Evolutionary conservation across 768 basidiomycete genomes (phyloP).

Genomic region (Russula earlei): DNA sequence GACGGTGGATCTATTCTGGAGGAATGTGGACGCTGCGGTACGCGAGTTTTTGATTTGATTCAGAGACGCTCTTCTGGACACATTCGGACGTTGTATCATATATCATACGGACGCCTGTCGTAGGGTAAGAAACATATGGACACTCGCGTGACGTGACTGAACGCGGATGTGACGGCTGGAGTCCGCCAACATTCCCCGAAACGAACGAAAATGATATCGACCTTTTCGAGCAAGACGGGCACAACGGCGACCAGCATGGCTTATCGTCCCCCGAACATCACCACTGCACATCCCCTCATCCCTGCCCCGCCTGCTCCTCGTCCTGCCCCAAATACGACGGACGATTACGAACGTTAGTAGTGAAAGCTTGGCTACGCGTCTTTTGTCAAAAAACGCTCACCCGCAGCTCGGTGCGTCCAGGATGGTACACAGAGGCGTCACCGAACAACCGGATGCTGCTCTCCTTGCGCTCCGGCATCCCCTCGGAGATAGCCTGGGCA

Average conservation of each 20-base stretch:
- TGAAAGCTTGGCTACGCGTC: background rate
- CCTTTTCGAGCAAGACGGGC: constrained; percentile 20
- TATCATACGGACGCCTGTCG: too few species aligned
- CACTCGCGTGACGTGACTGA: background rate
- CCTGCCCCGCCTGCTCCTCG: background rate
- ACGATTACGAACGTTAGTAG: constrained; percentile 66
- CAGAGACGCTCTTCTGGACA: background rate
- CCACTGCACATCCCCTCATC: constrained; percentile 1
- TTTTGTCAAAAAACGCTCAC: constrained; percentile 1
- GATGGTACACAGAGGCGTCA: constrained; percentile 78
- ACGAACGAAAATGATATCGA: constrained; percentile 16
- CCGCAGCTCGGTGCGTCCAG: constrained; percentile 29
- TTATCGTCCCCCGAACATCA: constrained; percentile 16
- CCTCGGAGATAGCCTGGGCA: constrained; percentile 80
- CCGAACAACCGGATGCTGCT: constrained; percentile 87
- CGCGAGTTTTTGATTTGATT: constrained; percentile 46
- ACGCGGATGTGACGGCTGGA: too few species aligned
- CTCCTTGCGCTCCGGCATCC: constrained; percentile 74
- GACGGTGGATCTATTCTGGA: constrained; percentile 59
- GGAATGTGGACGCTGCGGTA: constrained; percentile 42
- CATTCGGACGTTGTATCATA: background rate
- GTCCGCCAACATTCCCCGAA: too few species aligned
- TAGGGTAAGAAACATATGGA: background rate
- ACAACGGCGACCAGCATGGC: constrained; percentile 12
- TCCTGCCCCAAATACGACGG: constrained; percentile 34